Evolutionary conservation across 768 basidiomycete genomes (phyloP), one percentile per base, ranked within the genome.

Genomic region (Serpula lacrymans): DNA sequence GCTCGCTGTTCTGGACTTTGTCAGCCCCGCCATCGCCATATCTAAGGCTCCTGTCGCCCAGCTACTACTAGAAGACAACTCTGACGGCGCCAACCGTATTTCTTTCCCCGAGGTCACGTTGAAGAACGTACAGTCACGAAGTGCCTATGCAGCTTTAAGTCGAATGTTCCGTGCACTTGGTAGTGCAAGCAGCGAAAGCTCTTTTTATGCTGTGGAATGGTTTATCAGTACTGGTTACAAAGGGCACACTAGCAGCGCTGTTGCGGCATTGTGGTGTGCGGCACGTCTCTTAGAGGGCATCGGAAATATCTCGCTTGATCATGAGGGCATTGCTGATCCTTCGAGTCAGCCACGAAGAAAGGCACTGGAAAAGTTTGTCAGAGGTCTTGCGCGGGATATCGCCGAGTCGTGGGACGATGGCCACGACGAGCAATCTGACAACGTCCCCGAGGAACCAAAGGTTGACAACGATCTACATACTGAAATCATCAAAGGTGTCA

Each of bases 201-300:
- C 79, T 37, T 65, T 93, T 20, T 88, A 80, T 46, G 70, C 91
- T 6, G 80, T 92, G 4, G 88, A 93, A 50, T 94, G 95, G 81
- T 82, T 95, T 47, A 60, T 79, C 10, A 72, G 72, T 33, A 68
- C 80, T 10, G 74, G 74, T 0, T 63, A 68, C 31, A 62, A 61
- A 24, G 70, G 76, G 17, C 64, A 59, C 13, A 70, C 67, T 8
- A 59, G 52, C 8, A 64, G 66, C 18, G 74, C 80, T 13, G 77
- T 81, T 1, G 73, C 85, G 0, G 91, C 91, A 3, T 66, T 94
- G 17, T 97, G 92, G 92, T 86, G 88, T 48, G 84, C 87, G 2
- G 76, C 77, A 44, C 74, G 79, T 21, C 56, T 97, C 0, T 55
- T 97, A 43, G 82, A 88, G 51, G 94, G 95, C 2, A 65, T 84